These are phyloP conservation scores for Aspergillus amoenus DNA, from an alignment of 2,329 filamentous ascomycete genomes.

Conservation along the genomic window DNA sequence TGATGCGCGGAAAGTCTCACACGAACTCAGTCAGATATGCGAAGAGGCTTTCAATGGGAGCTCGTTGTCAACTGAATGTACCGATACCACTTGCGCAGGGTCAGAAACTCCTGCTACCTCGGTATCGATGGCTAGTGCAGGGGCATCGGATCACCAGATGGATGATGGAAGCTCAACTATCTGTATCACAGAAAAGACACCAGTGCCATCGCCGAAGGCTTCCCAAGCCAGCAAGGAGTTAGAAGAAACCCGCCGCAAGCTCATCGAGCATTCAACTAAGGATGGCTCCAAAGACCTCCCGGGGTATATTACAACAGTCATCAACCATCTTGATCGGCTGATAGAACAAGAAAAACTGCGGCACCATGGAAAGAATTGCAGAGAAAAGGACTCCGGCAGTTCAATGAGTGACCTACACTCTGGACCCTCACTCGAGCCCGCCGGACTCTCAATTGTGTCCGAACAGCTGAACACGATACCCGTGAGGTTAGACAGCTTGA, in stretches of 20 bases:
- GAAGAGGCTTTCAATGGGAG: constrained; percentile 86
- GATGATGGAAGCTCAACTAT: constrained; percentile 24
- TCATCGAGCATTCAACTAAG: constrained; percentile 52
- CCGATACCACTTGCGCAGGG: constrained; percentile 41
- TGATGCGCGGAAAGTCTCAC: constrained; percentile 79
- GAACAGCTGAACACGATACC: constrained; percentile 45
- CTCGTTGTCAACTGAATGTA: constrained; percentile 53
- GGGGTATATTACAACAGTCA: constrained; percentile 58
- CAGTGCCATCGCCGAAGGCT: constrained; percentile 48
- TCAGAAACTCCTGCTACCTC: constrained; percentile 55
- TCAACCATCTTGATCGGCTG: constrained; percentile 59
- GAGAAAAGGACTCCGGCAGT: constrained; percentile 6
- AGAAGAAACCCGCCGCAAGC: constrained; percentile 57
- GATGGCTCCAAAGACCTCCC: constrained; percentile 46
- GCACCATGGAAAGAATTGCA: constrained; percentile 3
- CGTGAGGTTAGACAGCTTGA: not conserved
- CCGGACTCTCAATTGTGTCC: constrained; percentile 50
- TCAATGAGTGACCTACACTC: constrained; percentile 20
- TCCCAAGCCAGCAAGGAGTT: constrained; percentile 54
- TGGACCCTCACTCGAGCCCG: constrained; percentile 15
- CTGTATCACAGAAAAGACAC: constrained; percentile 43
- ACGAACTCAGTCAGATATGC: constrained; percentile 82
- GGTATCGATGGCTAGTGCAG: constrained; percentile 36
- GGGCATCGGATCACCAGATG: constrained; percentile 21
- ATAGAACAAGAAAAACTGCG: constrained; percentile 45